Evolutionary conservation across 1,139 yeast species (phyloP), one percentile per base, ranked within the genome.

Genomic region (Yamadazyma mexicana): DNA sequence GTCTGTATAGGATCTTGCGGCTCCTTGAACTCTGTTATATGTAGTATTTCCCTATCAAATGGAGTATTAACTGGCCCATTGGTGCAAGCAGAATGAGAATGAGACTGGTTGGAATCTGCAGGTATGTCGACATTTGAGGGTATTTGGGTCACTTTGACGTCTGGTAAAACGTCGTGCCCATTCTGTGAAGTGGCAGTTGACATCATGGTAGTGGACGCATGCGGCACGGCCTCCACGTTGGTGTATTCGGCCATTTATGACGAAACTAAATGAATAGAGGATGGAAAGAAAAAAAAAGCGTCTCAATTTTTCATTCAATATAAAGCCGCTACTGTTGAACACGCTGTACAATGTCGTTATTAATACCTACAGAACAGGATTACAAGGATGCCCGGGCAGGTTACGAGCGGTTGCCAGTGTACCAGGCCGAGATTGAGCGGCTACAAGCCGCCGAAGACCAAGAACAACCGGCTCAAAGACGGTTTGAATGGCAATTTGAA

Each of bases 1-100:
- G 77, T 73, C 25, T 54, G 55, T 12, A 77, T 61, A 2, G 81
- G 81, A 55, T 81, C 84, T 17, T n/a, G 16, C 4, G 30, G 7
- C 10, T 10, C 17, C n/a, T 23, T 18, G 7, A 33, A 17, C 12
- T 17, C 17, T 25, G 15, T n/a, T 3, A 32, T 9, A n/a, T 17
- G 33, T 9, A 5, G 8, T 9, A 30, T 18, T 18, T 30, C 33
- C 9, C 31, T 9, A 5, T n/a, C 3, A 16, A 28, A 11, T 8
- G 31, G 14, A 9, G n/a, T 10, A 16, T 28, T 6, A 7, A 28
- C 20, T 16, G 31, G 5, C 10, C 16, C 6, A 12, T 12, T 6
- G 9, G 7, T 12, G 7, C 12, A 6, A 5, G 12, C 16, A 3
- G 16, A 26, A 26, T 4, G 7, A 5, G 15, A 6, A 4, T 10